Evolutionary conservation across 352 stramenopile genomes (phyloP).

Genomic region (Aphanomyces stellatus): DNA sequence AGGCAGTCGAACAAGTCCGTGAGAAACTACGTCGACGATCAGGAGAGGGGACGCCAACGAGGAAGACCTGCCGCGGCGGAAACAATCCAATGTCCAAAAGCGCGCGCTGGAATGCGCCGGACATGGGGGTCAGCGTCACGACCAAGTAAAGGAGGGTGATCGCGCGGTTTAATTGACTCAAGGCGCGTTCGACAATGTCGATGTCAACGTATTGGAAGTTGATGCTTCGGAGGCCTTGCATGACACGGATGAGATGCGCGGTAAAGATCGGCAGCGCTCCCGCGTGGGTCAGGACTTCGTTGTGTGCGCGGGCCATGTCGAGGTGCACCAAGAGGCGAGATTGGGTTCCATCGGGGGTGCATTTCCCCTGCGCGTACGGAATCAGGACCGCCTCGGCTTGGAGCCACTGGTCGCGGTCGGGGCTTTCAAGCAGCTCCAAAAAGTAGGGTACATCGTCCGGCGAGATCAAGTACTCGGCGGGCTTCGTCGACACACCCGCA

Average conservation of each 20-base stretch:
- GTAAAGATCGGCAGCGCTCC: slow-evolving; percentile 58
- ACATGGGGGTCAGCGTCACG: slow-evolving; percentile 62
- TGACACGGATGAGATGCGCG: slow-evolving; percentile 46
- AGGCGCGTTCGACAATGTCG: slow-evolving; percentile 50
- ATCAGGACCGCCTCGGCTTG: not conserved
- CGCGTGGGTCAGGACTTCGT: slow-evolving; percentile 64
- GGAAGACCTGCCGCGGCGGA: slow-evolving; percentile 26
- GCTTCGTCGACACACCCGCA: not conserved
- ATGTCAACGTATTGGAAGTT: slow-evolving; percentile 70
- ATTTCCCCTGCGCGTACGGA: slow-evolving; percentile 15
- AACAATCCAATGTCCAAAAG: slow-evolving; percentile 55
- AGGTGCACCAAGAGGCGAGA: slow-evolving; percentile 20
- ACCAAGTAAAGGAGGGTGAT: slow-evolving; percentile 75
- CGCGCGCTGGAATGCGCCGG: slow-evolving; percentile 56
- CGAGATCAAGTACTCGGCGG: slow-evolving; percentile 7
- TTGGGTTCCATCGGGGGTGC: not conserved
- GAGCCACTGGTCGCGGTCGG: slow-evolving; percentile 13
- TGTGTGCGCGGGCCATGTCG: slow-evolving; percentile 50
- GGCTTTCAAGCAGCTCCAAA: slow-evolving; percentile 7
- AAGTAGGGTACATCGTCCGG: slow-evolving; percentile 13
- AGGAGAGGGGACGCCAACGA: not conserved
- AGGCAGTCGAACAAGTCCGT: slow-evolving; percentile 67
- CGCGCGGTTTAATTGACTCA: slow-evolving; percentile 57
- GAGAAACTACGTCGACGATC: slow-evolving; percentile 32
- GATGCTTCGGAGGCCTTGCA: slow-evolving; percentile 54